Evolutionary conservation across 23 red algal genomes (phyloP), one percentile per base, ranked within the genome.

Genomic region (Gracilaria domingensis): DNA sequence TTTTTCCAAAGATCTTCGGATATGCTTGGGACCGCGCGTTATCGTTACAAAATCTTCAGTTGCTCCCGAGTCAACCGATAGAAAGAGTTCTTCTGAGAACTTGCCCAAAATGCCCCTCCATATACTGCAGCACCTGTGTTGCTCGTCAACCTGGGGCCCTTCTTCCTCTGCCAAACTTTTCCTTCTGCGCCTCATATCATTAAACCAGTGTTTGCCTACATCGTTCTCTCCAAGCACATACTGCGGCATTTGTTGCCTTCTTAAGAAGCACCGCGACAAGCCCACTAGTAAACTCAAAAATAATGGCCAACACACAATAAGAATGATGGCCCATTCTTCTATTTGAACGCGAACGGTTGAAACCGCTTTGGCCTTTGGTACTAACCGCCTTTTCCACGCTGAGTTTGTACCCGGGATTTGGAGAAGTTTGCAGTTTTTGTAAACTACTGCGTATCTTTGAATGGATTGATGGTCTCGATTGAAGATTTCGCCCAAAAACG

Each of bases 241-340:
- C 32, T 9, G 16, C 25, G 79, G 79, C 79, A 82, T 8, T 23
- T 82, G 16, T 45, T 20, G 16, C 2, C 53, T 11, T 21, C 37
- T 82, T 25, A 23, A 38, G 8, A 13, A 9, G 16, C 5, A 61
- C 0, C 38, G 32, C 4, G 34, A 4, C 12, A 64, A 25, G 12
- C 17, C 7, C 13, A 21, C 54, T 55, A 82, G 44, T 40, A 47
- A 36, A 64, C 6, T 23, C 45, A 82, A 38, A 61, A 82, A 21
- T 9, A 61, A 39, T 24, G 79, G 58, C 55, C 79, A 82, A 24
- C n/a, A 60, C 28, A 82, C 16, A 11, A 82, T 12, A 37, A 82
- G 32, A 24, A 61, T 45, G 12, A 82, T 21, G 32, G 79, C 79
- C 79, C 79, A 82, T 44, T 78, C 48, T 39, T 78, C 39, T 11